These are phyloP conservation scores for Fusarium globosum DNA, from an alignment of 2,329 filamentous ascomycete genomes.

Conservation along the genomic window DNA sequence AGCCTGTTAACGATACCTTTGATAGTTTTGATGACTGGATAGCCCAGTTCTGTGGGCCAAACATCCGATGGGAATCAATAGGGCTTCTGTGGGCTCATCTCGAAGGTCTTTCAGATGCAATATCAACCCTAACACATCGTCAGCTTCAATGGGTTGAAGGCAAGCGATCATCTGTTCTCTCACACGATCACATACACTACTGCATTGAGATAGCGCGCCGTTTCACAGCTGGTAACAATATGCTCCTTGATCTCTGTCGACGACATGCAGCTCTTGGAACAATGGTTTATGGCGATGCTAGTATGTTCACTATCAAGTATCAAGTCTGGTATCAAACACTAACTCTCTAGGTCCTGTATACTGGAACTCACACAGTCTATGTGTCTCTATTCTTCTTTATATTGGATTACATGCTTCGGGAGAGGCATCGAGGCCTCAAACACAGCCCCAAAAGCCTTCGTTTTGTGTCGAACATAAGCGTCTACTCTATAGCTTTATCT, in stretches of 20 bases:
- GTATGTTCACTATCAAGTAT: conserved; percentile 42
- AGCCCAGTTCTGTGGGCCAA: conserved; percentile 52
- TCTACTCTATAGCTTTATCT: conserved; percentile 51
- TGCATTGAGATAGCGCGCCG: conserved; percentile 49
- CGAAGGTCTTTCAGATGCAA: conserved; percentile 27
- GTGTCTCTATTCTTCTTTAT: conserved; percentile 51
- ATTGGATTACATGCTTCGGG: conserved; percentile 49
- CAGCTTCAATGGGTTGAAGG: conserved; percentile 18
- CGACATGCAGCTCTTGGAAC: conserved; percentile 51
- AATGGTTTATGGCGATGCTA: conserved; percentile 53
- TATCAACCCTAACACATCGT: conserved; percentile 14
- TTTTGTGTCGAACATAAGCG: conserved; percentile 50
- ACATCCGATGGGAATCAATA: conserved; percentile 58
- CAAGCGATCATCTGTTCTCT: background rate
- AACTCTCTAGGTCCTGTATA: conserved; percentile 47
- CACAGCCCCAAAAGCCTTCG: conserved; percentile 34
- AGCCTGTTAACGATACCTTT: conserved; percentile 51
- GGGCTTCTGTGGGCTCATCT: conserved; percentile 51
- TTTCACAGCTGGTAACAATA: conserved; percentile 48
- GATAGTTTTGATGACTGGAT: conserved; percentile 51
- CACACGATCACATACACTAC: conserved; percentile 36
- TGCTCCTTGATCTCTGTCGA: conserved; percentile 53
- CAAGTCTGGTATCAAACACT: background rate
- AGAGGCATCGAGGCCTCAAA: conserved; percentile 6
- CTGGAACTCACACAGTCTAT: conserved; percentile 54